Percentiles rank a stretch among this genome's conserved stretches.
Conservation (phyloP, 192 early-diverging fungal genomes). For the Coemansia sp. region DNA sequence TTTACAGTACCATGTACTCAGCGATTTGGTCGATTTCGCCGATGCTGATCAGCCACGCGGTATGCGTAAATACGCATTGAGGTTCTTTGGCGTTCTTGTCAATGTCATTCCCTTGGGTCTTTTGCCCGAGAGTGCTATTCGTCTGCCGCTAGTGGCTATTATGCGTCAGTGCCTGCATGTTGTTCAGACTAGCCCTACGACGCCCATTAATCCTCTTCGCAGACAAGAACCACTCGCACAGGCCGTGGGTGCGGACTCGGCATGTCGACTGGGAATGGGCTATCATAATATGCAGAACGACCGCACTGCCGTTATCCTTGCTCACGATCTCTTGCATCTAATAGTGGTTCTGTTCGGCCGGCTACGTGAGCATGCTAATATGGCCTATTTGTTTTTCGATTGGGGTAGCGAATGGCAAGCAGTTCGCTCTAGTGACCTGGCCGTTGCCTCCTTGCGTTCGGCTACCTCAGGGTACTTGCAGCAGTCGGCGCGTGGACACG, state of each 20-base stretch:
- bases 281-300: constrained; percentile 37
- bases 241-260: not conserved
- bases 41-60: constrained; percentile 47
- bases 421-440: constrained; percentile 14
- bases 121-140: constrained; percentile 50
- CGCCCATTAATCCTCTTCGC: constrained; percentile 23
- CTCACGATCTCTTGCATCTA: constrained; percentile 39
- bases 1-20: constrained; percentile 48
- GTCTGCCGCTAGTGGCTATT: constrained; percentile 45
- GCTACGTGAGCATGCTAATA: constrained; percentile 36
- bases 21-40: constrained; percentile 45
- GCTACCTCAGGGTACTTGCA: constrained; percentile 13
- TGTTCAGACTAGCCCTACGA: constrained; percentile 35
- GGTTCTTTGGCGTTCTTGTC: constrained; percentile 45
- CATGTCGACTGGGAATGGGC: constrained; percentile 28
- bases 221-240: constrained; percentile 15
- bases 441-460: constrained; percentile 26
- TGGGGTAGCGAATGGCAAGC: constrained; percentile 20
- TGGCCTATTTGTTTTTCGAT: constrained; percentile 53
- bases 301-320: constrained; percentile 19
- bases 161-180: constrained; percentile 42
- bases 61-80: constrained; percentile 38
- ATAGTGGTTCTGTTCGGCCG: constrained; percentile 42
- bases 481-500: constrained; percentile 39
- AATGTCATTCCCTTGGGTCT: constrained; percentile 36